Base-by-base conservation (phyloP, 2,329 filamentous ascomycete genomes). In the Monilinia aucupariae region DNA sequence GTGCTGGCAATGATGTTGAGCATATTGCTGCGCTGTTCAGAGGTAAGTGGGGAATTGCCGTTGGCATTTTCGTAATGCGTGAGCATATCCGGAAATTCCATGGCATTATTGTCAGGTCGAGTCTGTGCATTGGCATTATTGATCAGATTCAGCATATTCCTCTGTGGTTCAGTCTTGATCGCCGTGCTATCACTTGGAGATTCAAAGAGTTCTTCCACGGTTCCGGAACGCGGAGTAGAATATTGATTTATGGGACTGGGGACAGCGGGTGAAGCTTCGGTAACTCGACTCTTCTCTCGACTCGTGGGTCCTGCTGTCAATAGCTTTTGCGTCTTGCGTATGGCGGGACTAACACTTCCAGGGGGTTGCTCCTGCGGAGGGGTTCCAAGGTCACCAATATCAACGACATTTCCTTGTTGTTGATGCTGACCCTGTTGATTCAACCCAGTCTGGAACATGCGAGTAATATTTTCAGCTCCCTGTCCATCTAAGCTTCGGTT, bases 401-500 rank as follows among this genome's bases (percentile, higher is more conserved):
- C 84, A 41, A 87, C 82, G 9, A 88, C 81, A 63, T 77, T 85
- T 32, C 83, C 83, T 64, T 82, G 80, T 50, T 81, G 70, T 32
- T 74, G 66, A 64, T 76, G 75, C 63, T 78, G 77, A 81, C 76
- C 76, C 50, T 82, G 80, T 53, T 82, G 79, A 17, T 88, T 85
- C 63, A 94, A 87, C 64, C 90, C 84, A 68, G 86, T 88, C 5
- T 87, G 85, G 72, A 97, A 90, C 72, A 96, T 88, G 69, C 96
- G 92, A 62, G 89, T 86, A 49, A 97, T 83, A 65, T 90, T 93
- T 72, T 90, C 85, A 1, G 85, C 81, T 39, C 86, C 87, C 70
- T 93, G 89, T 43, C 92, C 91, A 73, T 97, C 92, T 56, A 99
- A 78, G 67, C 91, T 96, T 72, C 96, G 89, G 67, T 96, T 89